phyloP scores from a whole-genome alignment of 345 rosid species.

The Jatropha curcas region DNA sequence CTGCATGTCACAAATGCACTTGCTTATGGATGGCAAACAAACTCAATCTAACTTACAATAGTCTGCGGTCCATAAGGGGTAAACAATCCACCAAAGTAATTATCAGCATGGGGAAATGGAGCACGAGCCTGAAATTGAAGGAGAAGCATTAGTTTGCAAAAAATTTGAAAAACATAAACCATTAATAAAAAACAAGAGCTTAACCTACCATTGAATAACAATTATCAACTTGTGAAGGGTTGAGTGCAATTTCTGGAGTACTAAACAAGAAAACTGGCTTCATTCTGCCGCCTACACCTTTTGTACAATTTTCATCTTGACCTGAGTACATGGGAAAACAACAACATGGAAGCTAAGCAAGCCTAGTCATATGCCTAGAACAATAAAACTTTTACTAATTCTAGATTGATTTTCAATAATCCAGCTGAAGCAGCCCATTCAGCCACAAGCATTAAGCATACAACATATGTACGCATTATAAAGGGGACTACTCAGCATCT shows the following conservation, averaged over 20 bases:
- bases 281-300: slow-evolving; percentile 35
- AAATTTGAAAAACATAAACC: not conserved
- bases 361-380: not conserved
- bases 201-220: slow-evolving; percentile 33
- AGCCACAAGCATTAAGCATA: not conserved
- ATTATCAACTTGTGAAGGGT: slow-evolving; percentile 27
- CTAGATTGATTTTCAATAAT: not conserved
- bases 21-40: not conserved
- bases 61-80: slow-evolving; percentile 46
- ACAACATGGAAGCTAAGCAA: not conserved
- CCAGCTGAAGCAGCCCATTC: not conserved
- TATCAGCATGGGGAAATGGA: slow-evolving; percentile 32
- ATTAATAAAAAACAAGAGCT: not conserved
- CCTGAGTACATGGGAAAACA: slow-evolving; percentile 20
- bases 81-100: slow-evolving; percentile 36
- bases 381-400: not conserved
- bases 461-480: not conserved
- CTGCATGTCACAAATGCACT: not conserved
- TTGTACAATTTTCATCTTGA: slow-evolving; percentile 38
- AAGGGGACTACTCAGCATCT: not conserved
- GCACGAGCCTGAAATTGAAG: slow-evolving; percentile 32
- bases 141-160: slow-evolving; percentile 12
- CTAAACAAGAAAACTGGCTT: slow-evolving; percentile 34
- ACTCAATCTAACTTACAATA: slow-evolving; percentile 39
- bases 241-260: slow-evolving; percentile 28